Base-by-base conservation (phyloP, 2,329 filamentous ascomycete genomes). In the Pseudopithomyces chartarum region DNA sequence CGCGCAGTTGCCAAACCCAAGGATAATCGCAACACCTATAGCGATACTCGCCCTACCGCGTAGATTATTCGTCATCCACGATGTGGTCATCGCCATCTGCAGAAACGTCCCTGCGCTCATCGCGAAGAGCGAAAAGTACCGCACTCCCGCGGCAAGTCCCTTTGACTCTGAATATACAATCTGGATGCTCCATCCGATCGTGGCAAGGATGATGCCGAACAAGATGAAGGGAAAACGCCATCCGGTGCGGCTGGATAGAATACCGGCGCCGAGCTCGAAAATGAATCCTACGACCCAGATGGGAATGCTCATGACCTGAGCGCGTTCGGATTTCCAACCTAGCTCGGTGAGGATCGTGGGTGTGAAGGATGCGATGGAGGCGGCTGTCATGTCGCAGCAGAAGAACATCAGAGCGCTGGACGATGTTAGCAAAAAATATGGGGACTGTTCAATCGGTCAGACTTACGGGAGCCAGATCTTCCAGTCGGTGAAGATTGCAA, bases 11-110 rank as follows among this genome's bases (percentile, higher is more conserved):
- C 84, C 84, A 1, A 87, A 55, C 6, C 65, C 65, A 1, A 70
- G 60, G 6, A 73, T 64, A 13, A 60, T 59, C 0, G 59, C 58
- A 6, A 66, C 67, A 38, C 63, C 65, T 1, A 60, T 67, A 12
- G 58, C 59, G 32, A 62, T 57, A 43, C 60, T 65, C 13, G 64
- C 73, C 15, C 69, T 55, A 6, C 69, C 69, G 8, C 69, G 60
- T 66, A 68, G 62, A 74, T 79, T 86, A 67, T 86, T 85, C 42
- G 85, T 76, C 1, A 81, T 82, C 84, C 84, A 86, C 2, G 63
- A 46, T 11, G 64, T 68, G 5, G 79, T 80, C 57, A 86, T 68
- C 67, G 84, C 84, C 1, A 82, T 82, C 0, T 84, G 83, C 0
- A 84, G 80, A 23, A 82, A 83, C 0, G 83, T 83, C 3, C 69